A percentile compares a stretch with the other conserved stretches of the same genome.
Evolutionary conservation across 2,329 filamentous ascomycete genomes (phyloP).

Genomic region (Magnaporthiopsis rhizophila): DNA sequence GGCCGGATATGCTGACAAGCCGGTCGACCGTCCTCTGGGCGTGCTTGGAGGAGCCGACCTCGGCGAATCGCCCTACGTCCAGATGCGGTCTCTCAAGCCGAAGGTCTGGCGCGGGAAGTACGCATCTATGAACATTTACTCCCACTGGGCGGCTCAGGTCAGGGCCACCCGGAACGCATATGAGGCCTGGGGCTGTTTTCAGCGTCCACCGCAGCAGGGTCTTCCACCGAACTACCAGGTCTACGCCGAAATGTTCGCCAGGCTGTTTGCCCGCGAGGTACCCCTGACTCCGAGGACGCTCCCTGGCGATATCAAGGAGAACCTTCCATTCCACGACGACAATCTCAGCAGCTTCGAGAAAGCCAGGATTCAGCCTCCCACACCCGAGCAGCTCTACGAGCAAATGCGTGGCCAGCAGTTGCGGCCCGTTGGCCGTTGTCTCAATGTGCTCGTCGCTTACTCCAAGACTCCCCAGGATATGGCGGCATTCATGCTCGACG

Average conservation of each 20-base stretch:
- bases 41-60: conserved; percentile 43
- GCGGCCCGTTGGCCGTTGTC: conserved; percentile 37
- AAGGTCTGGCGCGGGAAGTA: conserved; percentile 20
- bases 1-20: conserved; percentile 42
- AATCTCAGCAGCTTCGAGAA: conserved; percentile 59
- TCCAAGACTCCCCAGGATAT: conserved; percentile 40
- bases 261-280: conserved; percentile 34
- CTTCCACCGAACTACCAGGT: conserved; percentile 32
- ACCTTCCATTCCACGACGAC: conserved; percentile 43
- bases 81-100: conserved; percentile 34
- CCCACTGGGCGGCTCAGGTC: conserved; percentile 47
- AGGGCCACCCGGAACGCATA: conserved; percentile 50
- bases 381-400: conserved; percentile 47
- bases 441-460: conserved; percentile 48
- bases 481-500: conserved; percentile 41
- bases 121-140: conserved; percentile 26
- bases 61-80: conserved; percentile 48
- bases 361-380: conserved; percentile 53
- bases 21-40: conserved; percentile 40
- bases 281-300: conserved; percentile 22
- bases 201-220: conserved; percentile 25
- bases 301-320: conserved; percentile 54
- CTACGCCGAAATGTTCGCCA: conserved; percentile 54
- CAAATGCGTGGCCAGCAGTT: conserved; percentile 46
- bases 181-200: conserved; percentile 51